Evolutionary conservation across 2,329 filamentous ascomycete genomes (phyloP).

Genomic region (Pseudocercospora vitis): DNA sequence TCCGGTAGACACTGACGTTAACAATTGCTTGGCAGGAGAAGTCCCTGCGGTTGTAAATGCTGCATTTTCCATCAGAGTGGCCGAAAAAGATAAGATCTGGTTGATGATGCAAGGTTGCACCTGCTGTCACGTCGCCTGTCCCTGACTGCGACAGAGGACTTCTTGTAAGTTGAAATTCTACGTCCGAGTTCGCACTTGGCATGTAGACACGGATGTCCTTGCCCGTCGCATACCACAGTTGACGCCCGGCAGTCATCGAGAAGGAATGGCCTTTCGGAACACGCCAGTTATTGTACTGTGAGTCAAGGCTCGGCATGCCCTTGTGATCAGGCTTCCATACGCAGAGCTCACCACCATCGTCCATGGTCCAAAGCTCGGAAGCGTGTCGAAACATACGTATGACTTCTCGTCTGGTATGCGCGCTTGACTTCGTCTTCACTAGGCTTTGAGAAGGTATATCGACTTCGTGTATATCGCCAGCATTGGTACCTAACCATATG

Average conservation of each 20-base stretch:
- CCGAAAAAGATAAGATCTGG: conserved; percentile 84
- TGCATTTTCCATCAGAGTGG: conserved; percentile 90
- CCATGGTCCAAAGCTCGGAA: conserved; percentile 90
- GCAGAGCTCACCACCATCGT: conserved; percentile 81
- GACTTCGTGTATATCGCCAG: conserved; percentile 84
- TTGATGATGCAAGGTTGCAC: conserved; percentile 70
- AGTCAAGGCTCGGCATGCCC: conserved; percentile 72
- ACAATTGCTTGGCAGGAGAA: conserved; percentile 77
- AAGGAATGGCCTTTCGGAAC: conserved; percentile 80
- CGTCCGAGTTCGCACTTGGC: conserved; percentile 66
- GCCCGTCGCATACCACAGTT: conserved; percentile 83
- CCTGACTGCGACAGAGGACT: conserved; percentile 69
- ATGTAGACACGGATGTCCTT: conserved; percentile 85
- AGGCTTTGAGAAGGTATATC: conserved; percentile 75
- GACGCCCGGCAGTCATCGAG: conserved; percentile 80
- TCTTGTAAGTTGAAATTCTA: conserved; percentile 72
- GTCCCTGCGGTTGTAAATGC: conserved; percentile 79
- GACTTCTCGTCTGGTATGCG: conserved; percentile 77
- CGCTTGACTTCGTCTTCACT: conserved; percentile 65
- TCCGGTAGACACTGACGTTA: conserved; percentile 91
- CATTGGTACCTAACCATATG: conserved; percentile 87
- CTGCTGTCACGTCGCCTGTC: conserved; percentile 84
- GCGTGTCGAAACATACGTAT: conserved; percentile 81
- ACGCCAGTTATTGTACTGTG: conserved; percentile 73
- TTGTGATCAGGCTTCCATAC: conserved; percentile 77